Base-by-base conservation (phyloP, 1,284 basidiomycete species). In the Inonotus hispidus region DNA sequence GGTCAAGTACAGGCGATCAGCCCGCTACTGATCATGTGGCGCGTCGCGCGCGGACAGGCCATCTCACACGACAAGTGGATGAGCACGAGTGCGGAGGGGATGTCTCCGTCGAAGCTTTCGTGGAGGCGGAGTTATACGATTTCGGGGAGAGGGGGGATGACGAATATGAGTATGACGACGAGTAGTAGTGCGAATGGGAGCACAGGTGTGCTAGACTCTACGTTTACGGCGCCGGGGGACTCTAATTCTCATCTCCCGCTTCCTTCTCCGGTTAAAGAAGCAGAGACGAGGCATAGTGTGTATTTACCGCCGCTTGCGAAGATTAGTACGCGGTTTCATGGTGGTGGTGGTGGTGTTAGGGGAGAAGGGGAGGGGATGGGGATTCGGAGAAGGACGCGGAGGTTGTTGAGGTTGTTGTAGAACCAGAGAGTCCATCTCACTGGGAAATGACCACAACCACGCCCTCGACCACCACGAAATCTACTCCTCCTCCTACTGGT, bases 1-100 rank as follows among this genome's bases (percentile, higher is more conserved):
- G 73, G 73, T 1, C 74, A 76, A 61, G 60, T 75, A 25, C 75
- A 75, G 67, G 75, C 74, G n/a, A 29, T 64, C 11, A 60, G 57
- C 32, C 63, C 63, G 27, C 25, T 62, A 25, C 47, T 64, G 32
- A 64, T 64, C 54, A 64, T 64, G 61, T 56, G 59, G 55, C 56
- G 63, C 43, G 63, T 64, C 21, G 63, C 63, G n/a, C 56, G 57
- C 3, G 63, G 63, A 3, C 63, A 61, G 38, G 63, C 63, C 19
- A 61, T 61, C 45, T 61, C 56, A 14, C 50, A 57, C 16, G 63
- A 61, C 13, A 45, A 56, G 29, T 43, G 11, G 19, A 23, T 64
- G 39, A 19, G 54, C 0, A 49, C 41, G 39, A 35, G 46, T n/a
- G 52, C 16, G 1, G 41, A 21, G 25, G 46, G 52, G n/a, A 56